Conservation (phyloP, 2,329 filamentous ascomycete species). For the Diaporthe citrichinensis region DNA sequence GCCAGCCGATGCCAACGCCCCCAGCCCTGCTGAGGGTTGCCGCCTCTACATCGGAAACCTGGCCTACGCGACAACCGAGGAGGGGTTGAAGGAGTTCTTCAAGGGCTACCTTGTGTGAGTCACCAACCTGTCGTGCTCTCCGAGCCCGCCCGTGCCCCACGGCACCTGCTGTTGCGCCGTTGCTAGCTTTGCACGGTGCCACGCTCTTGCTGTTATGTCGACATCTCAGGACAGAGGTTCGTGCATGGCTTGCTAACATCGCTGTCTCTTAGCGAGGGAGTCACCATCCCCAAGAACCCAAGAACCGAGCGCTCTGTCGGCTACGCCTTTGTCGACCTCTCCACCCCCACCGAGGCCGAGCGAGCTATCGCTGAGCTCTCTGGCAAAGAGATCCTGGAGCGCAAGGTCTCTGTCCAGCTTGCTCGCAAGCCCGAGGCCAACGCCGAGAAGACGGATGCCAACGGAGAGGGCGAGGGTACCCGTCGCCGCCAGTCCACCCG, state of each 20-base stretch:
- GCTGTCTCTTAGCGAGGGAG: constrained; percentile 82
- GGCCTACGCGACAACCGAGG: constrained; percentile 99
- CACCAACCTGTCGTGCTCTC: neutral
- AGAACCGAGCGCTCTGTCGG: constrained; percentile 98
- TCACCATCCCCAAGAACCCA: constrained; percentile 99
- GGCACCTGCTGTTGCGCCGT: neutral
- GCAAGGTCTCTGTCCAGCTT: constrained; percentile 99
- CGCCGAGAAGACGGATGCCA: constrained; percentile 81
- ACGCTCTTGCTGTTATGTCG: neutral
- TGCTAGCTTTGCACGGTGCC: neutral
- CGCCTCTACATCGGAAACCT: constrained; percentile 99
- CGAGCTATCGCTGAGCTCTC: constrained; percentile 96
- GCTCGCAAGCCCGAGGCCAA: constrained; percentile 95
- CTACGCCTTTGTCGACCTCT: constrained; percentile 98
- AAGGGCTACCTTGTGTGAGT: constrained; percentile 99
- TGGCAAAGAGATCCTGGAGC: constrained; percentile 96
- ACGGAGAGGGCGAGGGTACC: constrained; percentile 81
- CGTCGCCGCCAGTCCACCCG: constrained; percentile 75
- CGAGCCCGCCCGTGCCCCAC: neutral
- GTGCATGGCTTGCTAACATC: constrained; percentile 51
- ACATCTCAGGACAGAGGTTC: neutral
- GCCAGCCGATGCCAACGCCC: constrained; percentile 84
- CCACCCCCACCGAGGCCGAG: constrained; percentile 93
- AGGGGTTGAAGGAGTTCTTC: constrained; percentile 99
- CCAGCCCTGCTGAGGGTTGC: constrained; percentile 98